A percentile compares a stretch with the other conserved stretches of the same genome.
phyloP scores from a whole-genome alignment of 2,329 filamentous ascomycete species.

The Pyricularia pennisetigena region DNA sequence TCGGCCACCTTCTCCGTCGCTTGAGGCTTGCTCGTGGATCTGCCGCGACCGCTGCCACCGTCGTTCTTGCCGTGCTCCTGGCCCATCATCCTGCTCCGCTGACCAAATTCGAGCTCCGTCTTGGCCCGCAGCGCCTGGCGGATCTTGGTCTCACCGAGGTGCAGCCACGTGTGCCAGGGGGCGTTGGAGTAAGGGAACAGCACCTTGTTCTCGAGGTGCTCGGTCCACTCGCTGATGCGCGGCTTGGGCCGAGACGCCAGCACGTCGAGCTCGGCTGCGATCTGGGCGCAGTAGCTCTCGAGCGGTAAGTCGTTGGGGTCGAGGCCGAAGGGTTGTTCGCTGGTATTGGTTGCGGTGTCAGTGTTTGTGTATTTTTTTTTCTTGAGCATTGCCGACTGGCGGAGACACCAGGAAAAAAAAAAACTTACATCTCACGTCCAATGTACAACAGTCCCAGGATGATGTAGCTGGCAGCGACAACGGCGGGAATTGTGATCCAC shows the following conservation, averaged over 20 bases:
- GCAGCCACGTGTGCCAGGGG: conserved; percentile 37
- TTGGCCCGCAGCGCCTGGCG: conserved; percentile 28
- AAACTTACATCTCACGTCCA: conserved; percentile 45
- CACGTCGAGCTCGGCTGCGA: conserved; percentile 54
- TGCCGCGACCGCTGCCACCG: background rate
- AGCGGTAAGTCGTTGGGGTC: conserved; percentile 60
- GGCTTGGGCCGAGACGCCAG: conserved; percentile 46
- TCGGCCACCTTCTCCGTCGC: background rate
- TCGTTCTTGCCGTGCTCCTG: conserved; percentile 7
- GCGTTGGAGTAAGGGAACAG: conserved; percentile 31
- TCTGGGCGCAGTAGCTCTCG: conserved; percentile 54
- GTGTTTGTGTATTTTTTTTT: background rate
- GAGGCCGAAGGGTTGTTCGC: conserved; percentile 57
- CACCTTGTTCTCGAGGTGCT: conserved; percentile 25
- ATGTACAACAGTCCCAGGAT: conserved; percentile 61
- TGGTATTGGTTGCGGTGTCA: background rate
- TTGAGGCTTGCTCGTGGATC: background rate
- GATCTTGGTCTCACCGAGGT: conserved; percentile 34
- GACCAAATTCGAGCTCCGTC: conserved; percentile 19
- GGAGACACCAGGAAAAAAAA: background rate
- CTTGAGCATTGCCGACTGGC: background rate
- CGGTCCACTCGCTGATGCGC: conserved; percentile 37
- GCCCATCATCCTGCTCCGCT: conserved; percentile 16
- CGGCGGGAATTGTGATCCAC: conserved; percentile 66
- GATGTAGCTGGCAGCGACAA: conserved; percentile 58